Evolutionary conservation across 371 early-diverging fungal genomes (phyloP), one percentile per base, ranked within the genome.

Genomic region (Paramicrosporidium saccamoebae): DNA sequence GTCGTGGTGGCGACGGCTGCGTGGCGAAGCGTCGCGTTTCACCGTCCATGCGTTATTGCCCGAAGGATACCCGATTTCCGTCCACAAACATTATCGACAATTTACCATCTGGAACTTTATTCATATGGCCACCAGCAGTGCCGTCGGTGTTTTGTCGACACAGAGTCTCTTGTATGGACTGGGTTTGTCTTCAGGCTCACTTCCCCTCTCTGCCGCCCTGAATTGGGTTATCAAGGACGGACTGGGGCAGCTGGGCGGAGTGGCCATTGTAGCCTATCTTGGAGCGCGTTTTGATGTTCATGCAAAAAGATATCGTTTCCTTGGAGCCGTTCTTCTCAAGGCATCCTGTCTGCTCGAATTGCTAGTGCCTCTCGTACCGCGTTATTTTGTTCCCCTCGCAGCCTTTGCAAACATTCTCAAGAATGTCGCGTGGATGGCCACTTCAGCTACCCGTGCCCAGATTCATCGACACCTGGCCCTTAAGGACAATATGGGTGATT

Each of bases 211-310:
- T 4, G 73, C 71, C 0, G 59, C 71, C 0, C 48, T 68, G 16
- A 72, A 64, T 35, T 73, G 73, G 73, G 54, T 69, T 26, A 55
- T 73, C 36, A 73, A 73, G 42, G 73, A 73, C 33, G 73, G 73
- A 1, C 43, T 72, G 17, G 71, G 73, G 6, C 61, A 66, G 23
- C 42, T 72, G 1, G 71, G 73, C 12, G 73, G 73, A n/a, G 68
- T 72, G 2, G 22, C 66, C 1, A 72, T 61, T 33, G 69, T 68
- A 2, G 47, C 50, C 5, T 30, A 48, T 23, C 45, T 64, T 3
- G 50, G 52, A 10, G 51, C 50, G 18, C 44, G 49, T 14, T 72
- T 73, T 25, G 73, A 73, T 32, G 46, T 55, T 8, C 56, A 64
- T 10, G 63, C 73, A 8, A 68, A 67, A 35, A 58, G 56, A 12